A percentile compares a stretch with the other conserved stretches of the same genome.
Evolutionary conservation across 176 grass and related monocot genomes (phyloP).

Genomic region (Zoysia pacifica): DNA sequence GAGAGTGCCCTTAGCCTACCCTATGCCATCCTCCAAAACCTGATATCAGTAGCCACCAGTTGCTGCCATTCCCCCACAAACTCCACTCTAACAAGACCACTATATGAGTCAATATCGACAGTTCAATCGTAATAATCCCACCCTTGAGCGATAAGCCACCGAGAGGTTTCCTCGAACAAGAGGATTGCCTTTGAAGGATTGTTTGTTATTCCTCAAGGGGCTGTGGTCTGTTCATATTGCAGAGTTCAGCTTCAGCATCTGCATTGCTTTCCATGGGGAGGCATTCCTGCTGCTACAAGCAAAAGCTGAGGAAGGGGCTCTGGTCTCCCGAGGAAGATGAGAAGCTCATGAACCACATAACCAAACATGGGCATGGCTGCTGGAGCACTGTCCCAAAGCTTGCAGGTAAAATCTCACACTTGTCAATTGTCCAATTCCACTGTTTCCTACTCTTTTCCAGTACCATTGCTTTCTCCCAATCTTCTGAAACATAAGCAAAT

Average conservation of each 20-base stretch:
- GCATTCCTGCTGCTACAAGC: constrained; percentile 67
- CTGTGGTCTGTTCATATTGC: constrained; percentile 19
- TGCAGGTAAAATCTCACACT: constrained; percentile 48
- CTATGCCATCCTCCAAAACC: constrained; percentile 34
- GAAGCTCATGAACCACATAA: constrained; percentile 62
- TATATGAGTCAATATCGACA: constrained; percentile 12
- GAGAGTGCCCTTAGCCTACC: constrained; percentile 31
- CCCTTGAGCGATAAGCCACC: constrained; percentile 30
- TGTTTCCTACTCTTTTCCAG: constrained; percentile 8
- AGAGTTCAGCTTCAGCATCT: constrained; percentile 31
- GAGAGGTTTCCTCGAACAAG: constrained; percentile 19
- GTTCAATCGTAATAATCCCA: not conserved
- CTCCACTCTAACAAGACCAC: constrained; percentile 33
- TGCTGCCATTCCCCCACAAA: constrained; percentile 25
- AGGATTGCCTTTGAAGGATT: constrained; percentile 20
- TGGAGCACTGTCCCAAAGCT: constrained; percentile 69
- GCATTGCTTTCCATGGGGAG: constrained; percentile 60
- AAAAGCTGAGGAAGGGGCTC: constrained; percentile 69
- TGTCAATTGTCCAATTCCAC: constrained; percentile 19
- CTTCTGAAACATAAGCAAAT: constrained; percentile 20
- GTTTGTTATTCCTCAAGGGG: constrained; percentile 4
- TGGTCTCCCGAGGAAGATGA: constrained; percentile 76
- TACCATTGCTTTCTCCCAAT: constrained; percentile 25
- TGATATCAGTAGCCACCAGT: constrained; percentile 35
- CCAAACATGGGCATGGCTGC: constrained; percentile 57